phyloP scores from a whole-genome alignment of 257 asterid genomes.

The Ilex aquifolium region DNA sequence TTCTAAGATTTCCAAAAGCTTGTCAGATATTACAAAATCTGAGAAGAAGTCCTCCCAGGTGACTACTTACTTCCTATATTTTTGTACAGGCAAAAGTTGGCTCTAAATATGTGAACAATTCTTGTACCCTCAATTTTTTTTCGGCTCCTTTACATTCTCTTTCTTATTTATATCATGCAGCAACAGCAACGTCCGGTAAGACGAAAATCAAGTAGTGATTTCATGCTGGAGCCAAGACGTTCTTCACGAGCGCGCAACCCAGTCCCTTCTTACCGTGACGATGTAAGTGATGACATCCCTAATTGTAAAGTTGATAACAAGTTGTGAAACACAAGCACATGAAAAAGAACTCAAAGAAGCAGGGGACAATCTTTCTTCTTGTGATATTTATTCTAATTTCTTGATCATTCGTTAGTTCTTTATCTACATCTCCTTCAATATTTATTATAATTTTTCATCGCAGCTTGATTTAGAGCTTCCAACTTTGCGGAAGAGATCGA shows the following conservation, averaged over 20 bases:
- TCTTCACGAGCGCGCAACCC: slow-evolving; percentile 70
- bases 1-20: slow-evolving; percentile 47
- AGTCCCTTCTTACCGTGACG: slow-evolving; percentile 61
- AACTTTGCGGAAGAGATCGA: slow-evolving; percentile 44
- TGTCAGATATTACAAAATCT: slow-evolving; percentile 40
- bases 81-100: slow-evolving; percentile 9
- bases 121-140: neutral
- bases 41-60: slow-evolving; percentile 37
- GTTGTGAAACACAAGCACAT: neutral
- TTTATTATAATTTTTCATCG: slow-evolving; percentile 7
- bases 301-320: too few relatives aligned
- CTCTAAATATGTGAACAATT: neutral
- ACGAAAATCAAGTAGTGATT: slow-evolving; percentile 23
- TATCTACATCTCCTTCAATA: neutral
- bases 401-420: too few relatives aligned
- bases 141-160: neutral
- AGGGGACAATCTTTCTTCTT: neutral
- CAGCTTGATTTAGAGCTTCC: slow-evolving; percentile 55
- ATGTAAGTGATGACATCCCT: slow-evolving; percentile 37
- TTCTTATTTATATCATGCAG: slow-evolving; percentile 25
- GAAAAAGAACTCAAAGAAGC: neutral
- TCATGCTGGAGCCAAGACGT: slow-evolving; percentile 69
- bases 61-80: slow-evolving; percentile 4
- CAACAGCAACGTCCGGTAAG: slow-evolving; percentile 35
- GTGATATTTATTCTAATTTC: too few relatives aligned